Evolutionary conservation across 306 rosid genomes (phyloP).

Genomic region (Vigna unguiculata): DNA sequence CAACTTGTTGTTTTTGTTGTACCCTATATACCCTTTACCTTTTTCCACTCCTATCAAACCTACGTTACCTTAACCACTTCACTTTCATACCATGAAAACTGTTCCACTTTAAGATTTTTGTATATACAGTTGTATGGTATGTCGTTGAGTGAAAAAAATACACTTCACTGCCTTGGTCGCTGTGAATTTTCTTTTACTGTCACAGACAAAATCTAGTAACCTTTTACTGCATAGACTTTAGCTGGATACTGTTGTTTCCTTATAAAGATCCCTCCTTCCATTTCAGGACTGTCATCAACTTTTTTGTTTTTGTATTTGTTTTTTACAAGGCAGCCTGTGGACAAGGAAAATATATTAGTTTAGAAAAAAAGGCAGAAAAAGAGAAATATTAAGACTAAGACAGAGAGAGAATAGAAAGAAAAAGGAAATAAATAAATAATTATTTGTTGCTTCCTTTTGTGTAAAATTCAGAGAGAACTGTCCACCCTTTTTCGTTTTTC

Average conservation of each 20-base stretch:
- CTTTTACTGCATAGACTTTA: slow-evolving; percentile 51
- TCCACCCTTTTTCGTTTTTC: slow-evolving; percentile 47
- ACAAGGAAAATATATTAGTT: slow-evolving; percentile 10
- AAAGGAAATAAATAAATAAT: slow-evolving; percentile 24
- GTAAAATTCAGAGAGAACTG: slow-evolving; percentile 45
- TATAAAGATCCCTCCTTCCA: slow-evolving; percentile 43
- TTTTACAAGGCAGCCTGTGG: slow-evolving; percentile 19
- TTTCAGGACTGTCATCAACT: slow-evolving; percentile 40
- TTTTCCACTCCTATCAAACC: slow-evolving; percentile 35
- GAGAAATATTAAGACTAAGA: slow-evolving; percentile 13
- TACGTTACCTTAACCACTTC: slow-evolving; percentile 12
- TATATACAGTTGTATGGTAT: too few relatives aligned
- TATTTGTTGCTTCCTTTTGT: slow-evolving; percentile 38
- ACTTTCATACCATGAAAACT: not conserved
- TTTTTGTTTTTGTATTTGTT: slow-evolving; percentile 18
- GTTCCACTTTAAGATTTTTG: not conserved
- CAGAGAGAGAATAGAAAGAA: not conserved
- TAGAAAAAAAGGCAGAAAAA: not conserved
- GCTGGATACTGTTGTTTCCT: slow-evolving; percentile 46
- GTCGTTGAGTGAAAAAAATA: too few relatives aligned
- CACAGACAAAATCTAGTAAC: slow-evolving; percentile 44
- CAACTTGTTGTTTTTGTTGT: not conserved
- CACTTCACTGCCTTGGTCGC: slow-evolving; percentile 29
- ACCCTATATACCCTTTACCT: not conserved
- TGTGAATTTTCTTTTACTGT: slow-evolving; percentile 38